Conservation (phyloP, 805 yeast species). For the Hagleromyces aurorensis region DNA sequence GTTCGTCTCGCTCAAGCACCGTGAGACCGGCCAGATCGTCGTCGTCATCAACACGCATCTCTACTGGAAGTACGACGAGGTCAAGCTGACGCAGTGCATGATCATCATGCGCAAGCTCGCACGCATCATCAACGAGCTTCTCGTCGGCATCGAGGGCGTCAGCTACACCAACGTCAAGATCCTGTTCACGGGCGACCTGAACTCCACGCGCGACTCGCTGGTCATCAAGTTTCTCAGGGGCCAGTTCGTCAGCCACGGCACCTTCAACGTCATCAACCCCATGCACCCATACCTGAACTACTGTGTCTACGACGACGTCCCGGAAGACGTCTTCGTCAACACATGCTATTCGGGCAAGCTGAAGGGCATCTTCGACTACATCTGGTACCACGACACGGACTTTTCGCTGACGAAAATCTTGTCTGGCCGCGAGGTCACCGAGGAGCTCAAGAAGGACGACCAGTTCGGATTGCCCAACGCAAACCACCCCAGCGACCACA, state of each 20-base stretch:
- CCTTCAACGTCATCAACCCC: conserved; percentile 26
- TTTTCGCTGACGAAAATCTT: conserved; percentile 38
- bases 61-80: conserved; percentile 52
- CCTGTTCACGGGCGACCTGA: conserved; percentile 50
- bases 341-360: conserved; percentile 45
- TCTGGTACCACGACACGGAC: conserved; percentile 41
- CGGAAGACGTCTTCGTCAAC: conserved; percentile 27
- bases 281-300: conserved; percentile 29
- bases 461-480: conserved; percentile 45
- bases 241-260: conserved; percentile 23
- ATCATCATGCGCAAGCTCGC: conserved; percentile 33
- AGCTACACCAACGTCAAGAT: conserved; percentile 30
- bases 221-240: conserved; percentile 40
- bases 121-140: conserved; percentile 19
- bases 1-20: conserved; percentile 42
- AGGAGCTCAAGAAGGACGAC: conserved; percentile 15
- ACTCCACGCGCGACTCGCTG: conserved; percentile 42
- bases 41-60: conserved; percentile 53
- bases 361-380: conserved; percentile 49
- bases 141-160: conserved; percentile 17
- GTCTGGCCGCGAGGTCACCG: conserved; percentile 36
- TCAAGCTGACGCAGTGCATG: conserved; percentile 46
- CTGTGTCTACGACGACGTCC: conserved; percentile 27
- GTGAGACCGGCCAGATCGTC: conserved; percentile 32
- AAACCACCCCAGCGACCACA: conserved; percentile 52